Evolutionary conservation across 345 rosid species (phyloP).

Genomic region (Arabis alpina): DNA sequence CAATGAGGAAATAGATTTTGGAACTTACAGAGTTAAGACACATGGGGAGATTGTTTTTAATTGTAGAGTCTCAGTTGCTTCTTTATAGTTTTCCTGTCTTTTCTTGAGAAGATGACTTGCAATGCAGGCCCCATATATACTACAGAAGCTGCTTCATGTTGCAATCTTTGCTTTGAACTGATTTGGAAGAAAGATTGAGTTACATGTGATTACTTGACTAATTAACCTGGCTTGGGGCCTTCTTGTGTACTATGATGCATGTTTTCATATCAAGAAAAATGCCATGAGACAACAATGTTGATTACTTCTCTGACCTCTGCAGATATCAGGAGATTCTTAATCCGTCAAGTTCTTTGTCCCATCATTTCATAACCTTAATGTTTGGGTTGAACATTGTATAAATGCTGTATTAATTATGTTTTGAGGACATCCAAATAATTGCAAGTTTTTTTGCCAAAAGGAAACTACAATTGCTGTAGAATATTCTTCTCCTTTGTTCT

Average conservation of each 20-base stretch:
- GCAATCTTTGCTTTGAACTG: background rate
- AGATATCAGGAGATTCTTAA: slow-evolving; percentile 27
- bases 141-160: slow-evolving; percentile 10
- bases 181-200: slow-evolving; percentile 2
- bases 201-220: slow-evolving; percentile 3
- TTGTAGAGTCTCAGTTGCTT: slow-evolving; percentile 14
- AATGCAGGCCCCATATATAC: slow-evolving; percentile 10
- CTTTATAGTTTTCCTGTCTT: background rate
- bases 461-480: slow-evolving; percentile 1
- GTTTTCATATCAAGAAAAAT: background rate
- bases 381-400: slow-evolving; percentile 3
- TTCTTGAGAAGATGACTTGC: slow-evolving; percentile 9
- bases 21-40: background rate
- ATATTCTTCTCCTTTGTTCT: slow-evolving; percentile 22
- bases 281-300: slow-evolving; percentile 11
- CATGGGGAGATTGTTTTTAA: slow-evolving; percentile 11
- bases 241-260: slow-evolving; percentile 16
- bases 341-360: slow-evolving; percentile 10
- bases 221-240: slow-evolving; percentile 15
- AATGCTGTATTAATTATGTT: slow-evolving; percentile 22
- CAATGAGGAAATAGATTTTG: background rate
- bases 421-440: slow-evolving; percentile 2
- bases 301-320: slow-evolving; percentile 21
- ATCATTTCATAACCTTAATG: slow-evolving; percentile 31
- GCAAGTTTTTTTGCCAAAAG: slow-evolving; percentile 13